Evolutionary conservation across 23 red algal species (phyloP).

Genomic region (Pyropia yezoensis): DNA sequence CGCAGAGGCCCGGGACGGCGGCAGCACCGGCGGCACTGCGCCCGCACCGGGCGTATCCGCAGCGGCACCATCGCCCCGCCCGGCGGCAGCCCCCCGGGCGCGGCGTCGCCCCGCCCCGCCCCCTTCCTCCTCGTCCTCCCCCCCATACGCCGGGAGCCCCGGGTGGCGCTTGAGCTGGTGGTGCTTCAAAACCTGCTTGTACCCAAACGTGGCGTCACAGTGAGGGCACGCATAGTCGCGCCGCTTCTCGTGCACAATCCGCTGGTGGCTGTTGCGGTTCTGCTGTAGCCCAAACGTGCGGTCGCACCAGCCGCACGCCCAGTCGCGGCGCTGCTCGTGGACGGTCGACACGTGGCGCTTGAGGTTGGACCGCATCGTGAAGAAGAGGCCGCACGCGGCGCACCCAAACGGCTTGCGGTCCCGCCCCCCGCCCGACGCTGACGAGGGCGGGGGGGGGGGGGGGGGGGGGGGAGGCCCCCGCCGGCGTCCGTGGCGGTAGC

Average conservation of each 20-base stretch:
- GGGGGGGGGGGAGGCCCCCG: too few relatives aligned
- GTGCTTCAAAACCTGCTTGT: slow-evolving; percentile 50
- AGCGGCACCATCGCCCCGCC: too few relatives aligned
- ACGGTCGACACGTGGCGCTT: slow-evolving; percentile 40
- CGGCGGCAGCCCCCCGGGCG: too few relatives aligned
- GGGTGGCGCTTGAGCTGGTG: slow-evolving; percentile 27
- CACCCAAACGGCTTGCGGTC: slow-evolving; percentile 11
- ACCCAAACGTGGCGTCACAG: slow-evolving; percentile 22
- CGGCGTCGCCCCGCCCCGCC: too few relatives aligned
- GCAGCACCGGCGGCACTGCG: too few relatives aligned
- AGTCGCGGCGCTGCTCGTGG: slow-evolving; percentile 42
- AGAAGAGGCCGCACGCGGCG: slow-evolving; percentile 5
- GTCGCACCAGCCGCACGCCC: slow-evolving; percentile 24
- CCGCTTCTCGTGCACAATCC: slow-evolving; percentile 20
- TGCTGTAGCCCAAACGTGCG: slow-evolving; percentile 39
- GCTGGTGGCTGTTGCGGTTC: slow-evolving; percentile 33
- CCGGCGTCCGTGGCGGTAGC: too few relatives aligned
- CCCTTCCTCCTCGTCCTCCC: too few relatives aligned
- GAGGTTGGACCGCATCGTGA: slow-evolving; percentile 36
- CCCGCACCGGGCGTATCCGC: too few relatives aligned
- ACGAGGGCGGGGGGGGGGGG: too few relatives aligned
- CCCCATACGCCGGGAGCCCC: too few relatives aligned
- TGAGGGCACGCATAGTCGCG: slow-evolving; percentile 16
- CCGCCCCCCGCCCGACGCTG: too few relatives aligned
- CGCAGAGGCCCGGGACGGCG: too few relatives aligned